Base-by-base conservation (phyloP, 176 grass and related monocot genomes). In the Rhynchospora tenuis region DNA sequence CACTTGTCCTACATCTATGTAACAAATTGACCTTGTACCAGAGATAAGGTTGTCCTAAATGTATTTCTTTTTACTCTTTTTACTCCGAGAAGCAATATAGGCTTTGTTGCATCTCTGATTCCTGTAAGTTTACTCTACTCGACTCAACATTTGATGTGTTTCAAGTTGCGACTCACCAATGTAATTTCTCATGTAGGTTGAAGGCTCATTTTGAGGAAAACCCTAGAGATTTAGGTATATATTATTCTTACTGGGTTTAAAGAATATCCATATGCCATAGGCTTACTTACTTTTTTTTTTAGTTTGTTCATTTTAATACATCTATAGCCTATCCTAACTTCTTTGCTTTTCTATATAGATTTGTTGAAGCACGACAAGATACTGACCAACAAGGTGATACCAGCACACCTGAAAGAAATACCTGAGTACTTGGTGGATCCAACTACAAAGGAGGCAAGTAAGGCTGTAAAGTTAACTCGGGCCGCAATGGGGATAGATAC, bases 131-230 rank as follows among this genome's bases (percentile, higher is more conserved):
- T 26, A 16, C 9, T 27, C 60, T 19, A 10, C 60, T 27, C 33
- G 28, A 66, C 16, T 22, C 19, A 59, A 24, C 47, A 24, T 73
- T 12, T 47, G 19, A 7, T 70, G 10, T 72, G 31, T 19, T 46
- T 72, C 22, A 75, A 75, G 46, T 74, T 74, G 20, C 47, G 7
- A 75, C 46, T 75, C 2, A 80, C 78, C 56, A 61, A 14, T 81
- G 29, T 62, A 66, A 67, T 78, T 88, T 57, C 52, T 79, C 38
- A 47, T 64, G 46, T 87, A 98, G 92, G 80, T 85, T 95, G 91
- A 98, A 98, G 83, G 90, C 93, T 87, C 93, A 99, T 89, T 99
- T 99, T 86, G 91, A 92, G 85, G 91, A 92, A 59, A 95, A 99
- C 84, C 93, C 96, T 13, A 95, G 89, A 83, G 96, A 99, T 64